A percentile compares a stretch with the other conserved stretches of the same genome.
phyloP scores from a whole-genome alignment of 2,329 filamentous ascomycete genomes.

The Grosmannia clavigera region DNA sequence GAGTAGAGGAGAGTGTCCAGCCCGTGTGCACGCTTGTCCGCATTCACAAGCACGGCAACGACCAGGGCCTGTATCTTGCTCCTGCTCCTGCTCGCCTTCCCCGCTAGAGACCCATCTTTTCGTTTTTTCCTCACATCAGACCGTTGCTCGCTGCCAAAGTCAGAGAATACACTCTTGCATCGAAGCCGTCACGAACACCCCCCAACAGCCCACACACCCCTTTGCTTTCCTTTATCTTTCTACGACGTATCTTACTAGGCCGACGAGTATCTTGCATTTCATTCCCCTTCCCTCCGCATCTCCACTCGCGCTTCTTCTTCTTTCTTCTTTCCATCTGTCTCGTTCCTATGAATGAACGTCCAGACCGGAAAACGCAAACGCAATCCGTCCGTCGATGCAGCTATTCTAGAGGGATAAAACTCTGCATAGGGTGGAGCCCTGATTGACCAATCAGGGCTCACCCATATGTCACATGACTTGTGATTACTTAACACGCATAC shows the following conservation, averaged over 20 bases:
- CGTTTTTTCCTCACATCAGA: not conserved
- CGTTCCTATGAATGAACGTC: not conserved
- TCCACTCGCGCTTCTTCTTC: not conserved
- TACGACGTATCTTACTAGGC: not conserved
- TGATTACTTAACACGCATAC: no score
- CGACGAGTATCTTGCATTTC: not conserved
- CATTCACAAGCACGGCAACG: not conserved
- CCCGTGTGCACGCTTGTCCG: not conserved
- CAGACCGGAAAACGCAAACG: not conserved
- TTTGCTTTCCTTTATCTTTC: conserved; percentile 1
- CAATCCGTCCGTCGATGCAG: not conserved
- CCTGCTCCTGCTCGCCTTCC: not conserved
- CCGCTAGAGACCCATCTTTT: not conserved
- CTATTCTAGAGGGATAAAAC: no score
- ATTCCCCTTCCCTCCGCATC: not conserved
- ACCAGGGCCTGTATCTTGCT: not conserved
- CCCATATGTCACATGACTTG: no score
- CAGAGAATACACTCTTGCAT: not conserved
- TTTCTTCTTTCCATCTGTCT: not conserved
- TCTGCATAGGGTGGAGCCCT: no score
- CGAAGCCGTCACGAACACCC: not conserved
- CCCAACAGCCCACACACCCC: not conserved
- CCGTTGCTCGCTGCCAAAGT: no score
- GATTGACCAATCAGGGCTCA: no score
- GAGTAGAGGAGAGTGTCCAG: no score